These are phyloP conservation scores for Russula sp. DNA, from an alignment of 768 basidiomycete species.

Conservation along the genomic window DNA sequence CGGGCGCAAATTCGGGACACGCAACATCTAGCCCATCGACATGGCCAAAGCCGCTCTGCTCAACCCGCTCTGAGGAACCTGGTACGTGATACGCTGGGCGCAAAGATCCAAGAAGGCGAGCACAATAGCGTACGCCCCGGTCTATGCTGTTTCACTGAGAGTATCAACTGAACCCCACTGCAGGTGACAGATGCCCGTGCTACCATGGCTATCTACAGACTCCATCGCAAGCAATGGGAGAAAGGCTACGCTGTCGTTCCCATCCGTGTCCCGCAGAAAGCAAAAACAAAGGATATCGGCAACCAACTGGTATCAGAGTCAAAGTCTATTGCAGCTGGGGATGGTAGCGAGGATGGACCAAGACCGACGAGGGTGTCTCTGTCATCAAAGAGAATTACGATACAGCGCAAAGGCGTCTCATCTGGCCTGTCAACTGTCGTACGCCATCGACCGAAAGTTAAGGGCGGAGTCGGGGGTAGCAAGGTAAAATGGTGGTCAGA, in stretches of 20 bases:
- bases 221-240: conserved; percentile 84
- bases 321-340: not conserved
- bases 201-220: conserved; percentile 87
- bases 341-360: not conserved
- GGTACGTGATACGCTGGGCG: conserved; percentile 68
- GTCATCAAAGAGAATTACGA: not conserved
- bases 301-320: not conserved
- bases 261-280: conserved; percentile 7
- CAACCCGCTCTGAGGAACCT: conserved; percentile 75
- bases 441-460: conserved; percentile 1
- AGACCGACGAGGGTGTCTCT: not conserved
- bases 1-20: conserved; percentile 61
- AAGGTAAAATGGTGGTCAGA: conserved; percentile 15
- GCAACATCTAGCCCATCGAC: conserved; percentile 53
- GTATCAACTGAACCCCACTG: not conserved
- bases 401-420: conserved; percentile 15
- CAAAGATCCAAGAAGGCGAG: conserved; percentile 82
- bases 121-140: conserved; percentile 73
- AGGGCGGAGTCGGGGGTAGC: not conserved
- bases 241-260: conserved; percentile 18
- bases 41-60: conserved; percentile 55
- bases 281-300: conserved; percentile 8
- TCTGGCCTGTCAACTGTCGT: conserved; percentile 22
- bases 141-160: not conserved
- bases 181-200: conserved; percentile 92